Conservation (phyloP, 2,329 filamentous ascomycete species). For the Fonsecaea multimorphosa region DNA sequence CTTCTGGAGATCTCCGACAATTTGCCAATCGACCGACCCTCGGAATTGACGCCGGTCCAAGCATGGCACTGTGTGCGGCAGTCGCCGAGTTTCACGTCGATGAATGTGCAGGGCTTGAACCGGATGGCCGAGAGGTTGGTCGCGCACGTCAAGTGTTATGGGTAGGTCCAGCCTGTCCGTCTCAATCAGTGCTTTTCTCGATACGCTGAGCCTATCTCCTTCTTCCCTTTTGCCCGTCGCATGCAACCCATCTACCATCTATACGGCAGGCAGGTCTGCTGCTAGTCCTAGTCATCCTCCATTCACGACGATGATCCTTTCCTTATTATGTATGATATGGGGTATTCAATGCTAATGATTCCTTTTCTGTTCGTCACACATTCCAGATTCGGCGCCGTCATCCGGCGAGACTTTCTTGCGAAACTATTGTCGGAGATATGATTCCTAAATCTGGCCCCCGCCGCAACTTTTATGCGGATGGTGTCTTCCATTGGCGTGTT, state of each 20-base stretch:
- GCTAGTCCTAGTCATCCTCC: not conserved
- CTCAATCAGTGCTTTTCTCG: not conserved
- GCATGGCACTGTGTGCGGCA: conserved; percentile 44
- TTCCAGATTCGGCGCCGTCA: conserved; percentile 22
- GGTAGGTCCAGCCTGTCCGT: conserved; percentile 39
- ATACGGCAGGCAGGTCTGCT: not conserved
- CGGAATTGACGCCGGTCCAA: conserved; percentile 48
- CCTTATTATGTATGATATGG: not conserved
- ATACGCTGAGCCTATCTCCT: not conserved
- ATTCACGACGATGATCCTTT: not conserved
- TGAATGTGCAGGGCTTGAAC: conserved; percentile 39
- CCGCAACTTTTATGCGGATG: too few species aligned
- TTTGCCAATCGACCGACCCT: conserved; percentile 36
- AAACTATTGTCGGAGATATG: conserved; percentile 14
- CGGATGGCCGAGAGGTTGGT: conserved; percentile 40
- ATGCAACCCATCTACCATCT: not conserved
- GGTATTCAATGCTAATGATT: not conserved
- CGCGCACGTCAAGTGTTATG: conserved; percentile 43
- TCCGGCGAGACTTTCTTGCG: conserved; percentile 14
- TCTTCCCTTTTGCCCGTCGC: not conserved
- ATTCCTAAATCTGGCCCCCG: not conserved
- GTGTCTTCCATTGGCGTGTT: too few species aligned
- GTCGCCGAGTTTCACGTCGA: conserved; percentile 38
- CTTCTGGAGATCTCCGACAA: conserved; percentile 33
- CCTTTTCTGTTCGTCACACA: not conserved